phyloP scores from a whole-genome alignment of 1,139 yeast species.

The Yamadazyma mexicana region DNA sequence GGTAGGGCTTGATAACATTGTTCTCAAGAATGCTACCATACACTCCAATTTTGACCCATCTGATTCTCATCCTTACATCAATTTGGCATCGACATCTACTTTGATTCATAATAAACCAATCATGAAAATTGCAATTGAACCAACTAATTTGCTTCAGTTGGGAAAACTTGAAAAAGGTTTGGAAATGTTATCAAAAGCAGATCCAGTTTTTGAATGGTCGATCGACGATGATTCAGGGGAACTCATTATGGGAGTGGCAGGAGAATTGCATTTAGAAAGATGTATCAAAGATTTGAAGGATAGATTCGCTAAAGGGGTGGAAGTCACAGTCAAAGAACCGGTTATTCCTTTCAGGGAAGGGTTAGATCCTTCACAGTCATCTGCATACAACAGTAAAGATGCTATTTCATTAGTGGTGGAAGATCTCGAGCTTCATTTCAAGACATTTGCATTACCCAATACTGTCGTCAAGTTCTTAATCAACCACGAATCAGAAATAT shows the following conservation, averaged over 20 bases:
- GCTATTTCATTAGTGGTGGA: constrained; percentile 31
- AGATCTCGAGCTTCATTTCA: constrained; percentile 51
- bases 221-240: constrained; percentile 86
- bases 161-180: constrained; percentile 77
- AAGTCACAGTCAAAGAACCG: constrained; percentile 84
- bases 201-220: constrained; percentile 87
- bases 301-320: constrained; percentile 84
- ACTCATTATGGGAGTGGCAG: constrained; percentile 90
- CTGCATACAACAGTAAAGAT: constrained; percentile 18
- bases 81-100: constrained; percentile 59
- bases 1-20: constrained; percentile 81
- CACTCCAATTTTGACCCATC: constrained; percentile 39
- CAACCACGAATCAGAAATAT: constrained; percentile 41
- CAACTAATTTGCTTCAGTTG: constrained; percentile 81
- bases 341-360: constrained; percentile 96
- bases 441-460: constrained; percentile 58
- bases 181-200: constrained; percentile 77
- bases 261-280: constrained; percentile 89
- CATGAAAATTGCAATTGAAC: constrained; percentile 92
- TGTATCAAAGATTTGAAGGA: constrained; percentile 86
- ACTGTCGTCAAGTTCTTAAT: constrained; percentile 51
- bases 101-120: constrained; percentile 75
- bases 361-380: constrained; percentile 31
- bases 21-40: constrained; percentile 85
- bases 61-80: constrained; percentile 61